Conservation (phyloP, 495 filamentous ascomycete species). For the Oleoguttula mirabilis region DNA sequence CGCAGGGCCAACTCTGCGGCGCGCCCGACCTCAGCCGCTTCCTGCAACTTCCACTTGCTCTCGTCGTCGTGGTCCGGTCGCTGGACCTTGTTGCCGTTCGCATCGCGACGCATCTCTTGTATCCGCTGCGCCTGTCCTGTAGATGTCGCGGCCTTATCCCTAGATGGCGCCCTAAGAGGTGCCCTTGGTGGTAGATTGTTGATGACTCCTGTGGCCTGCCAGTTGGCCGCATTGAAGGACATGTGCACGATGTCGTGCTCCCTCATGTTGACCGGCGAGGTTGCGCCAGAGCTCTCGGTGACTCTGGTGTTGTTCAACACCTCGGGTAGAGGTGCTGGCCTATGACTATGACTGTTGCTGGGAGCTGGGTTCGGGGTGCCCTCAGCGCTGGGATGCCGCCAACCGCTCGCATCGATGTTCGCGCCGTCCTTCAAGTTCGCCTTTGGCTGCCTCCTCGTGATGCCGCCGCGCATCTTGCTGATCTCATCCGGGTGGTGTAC, state of each 20-base stretch:
- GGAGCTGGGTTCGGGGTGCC: constrained; percentile 1
- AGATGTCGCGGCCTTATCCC: not conserved
- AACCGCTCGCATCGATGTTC: constrained; percentile 3
- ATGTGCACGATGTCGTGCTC: constrained; percentile 36
- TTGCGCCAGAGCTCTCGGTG: not conserved
- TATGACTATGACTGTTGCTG: not conserved
- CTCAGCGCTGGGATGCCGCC: constrained; percentile 26
- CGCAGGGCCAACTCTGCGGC: constrained; percentile 75
- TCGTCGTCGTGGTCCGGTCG: constrained; percentile 10
- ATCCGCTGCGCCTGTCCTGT: constrained; percentile 11
- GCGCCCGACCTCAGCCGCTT: constrained; percentile 39
- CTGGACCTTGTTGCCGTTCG: constrained; percentile 1
- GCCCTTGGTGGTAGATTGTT: constrained; percentile 51
- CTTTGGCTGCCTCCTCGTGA: constrained; percentile 69
- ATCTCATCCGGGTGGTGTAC: constrained; percentile 83
- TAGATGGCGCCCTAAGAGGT: constrained; percentile 5
- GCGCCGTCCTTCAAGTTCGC: constrained; percentile 18
- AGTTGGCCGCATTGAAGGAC: constrained; percentile 51
- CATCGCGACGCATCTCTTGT: constrained; percentile 13
- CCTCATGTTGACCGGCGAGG: constrained; percentile 14
- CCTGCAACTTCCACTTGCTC: constrained; percentile 11
- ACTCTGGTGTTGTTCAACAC: not conserved
- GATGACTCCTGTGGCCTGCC: constrained; percentile 73
- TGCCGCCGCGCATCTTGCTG: constrained; percentile 60
- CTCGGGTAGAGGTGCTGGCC: too few species aligned